Conservation (phyloP, 306 rosid species). For the Medicago ruthenica region DNA sequence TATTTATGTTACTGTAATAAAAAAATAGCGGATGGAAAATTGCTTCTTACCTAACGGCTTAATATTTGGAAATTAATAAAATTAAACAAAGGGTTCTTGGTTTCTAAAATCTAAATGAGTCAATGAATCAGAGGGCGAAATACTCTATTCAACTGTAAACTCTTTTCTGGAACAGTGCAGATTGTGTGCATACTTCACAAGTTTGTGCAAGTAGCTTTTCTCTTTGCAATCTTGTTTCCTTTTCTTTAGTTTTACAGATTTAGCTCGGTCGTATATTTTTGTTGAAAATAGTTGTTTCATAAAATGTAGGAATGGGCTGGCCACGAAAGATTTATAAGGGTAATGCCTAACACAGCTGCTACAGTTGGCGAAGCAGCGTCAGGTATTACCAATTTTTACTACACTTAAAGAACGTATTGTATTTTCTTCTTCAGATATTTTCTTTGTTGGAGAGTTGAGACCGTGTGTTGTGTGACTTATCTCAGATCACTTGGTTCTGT, state of each 20-base stretch:
- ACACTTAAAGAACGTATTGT: conserved; percentile 11
- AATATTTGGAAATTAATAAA: neutral
- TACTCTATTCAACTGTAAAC: neutral
- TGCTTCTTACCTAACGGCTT: neutral
- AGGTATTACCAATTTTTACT: conserved; percentile 51
- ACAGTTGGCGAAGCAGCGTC: conserved; percentile 82
- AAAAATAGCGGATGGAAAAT: neutral
- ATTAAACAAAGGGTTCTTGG: neutral
- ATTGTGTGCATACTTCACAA: neutral
- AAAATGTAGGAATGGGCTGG: conserved; percentile 83
- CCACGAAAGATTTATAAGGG: conserved; percentile 69
- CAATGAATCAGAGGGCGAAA: neutral
- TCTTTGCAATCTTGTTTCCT: neutral
- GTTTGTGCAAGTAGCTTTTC: conserved; percentile 30
- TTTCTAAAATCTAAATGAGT: conserved; percentile 7
- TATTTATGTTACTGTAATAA: neutral
- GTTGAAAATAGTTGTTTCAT: conserved; percentile 36
- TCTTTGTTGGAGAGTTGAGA: conserved; percentile 9
- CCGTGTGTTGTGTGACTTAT: conserved; percentile 14
- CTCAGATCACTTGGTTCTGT: neutral
- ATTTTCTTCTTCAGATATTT: conserved; percentile 33
- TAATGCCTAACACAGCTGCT: conserved; percentile 83
- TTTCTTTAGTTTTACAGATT: conserved; percentile 18
- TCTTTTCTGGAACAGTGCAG: neutral
- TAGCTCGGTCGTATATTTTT: conserved; percentile 30